Conservation (phyloP, 805 yeast species). For the Cyberlindnera suaveolens region DNA sequence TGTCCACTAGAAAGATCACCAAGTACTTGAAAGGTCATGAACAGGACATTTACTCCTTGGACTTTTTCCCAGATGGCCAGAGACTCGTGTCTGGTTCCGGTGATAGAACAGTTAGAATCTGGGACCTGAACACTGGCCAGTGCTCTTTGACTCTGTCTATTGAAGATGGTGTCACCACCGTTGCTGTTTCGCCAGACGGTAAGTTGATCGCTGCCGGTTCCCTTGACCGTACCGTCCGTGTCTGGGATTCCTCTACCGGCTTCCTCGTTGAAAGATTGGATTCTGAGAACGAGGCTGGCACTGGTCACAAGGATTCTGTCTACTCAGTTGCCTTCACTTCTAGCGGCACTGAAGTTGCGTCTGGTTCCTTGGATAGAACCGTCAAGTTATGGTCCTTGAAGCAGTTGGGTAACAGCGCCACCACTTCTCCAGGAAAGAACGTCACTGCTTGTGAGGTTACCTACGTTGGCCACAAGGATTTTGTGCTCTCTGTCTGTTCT, state of each 20-base stretch:
- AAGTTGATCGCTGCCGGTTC: slow-evolving; percentile 93
- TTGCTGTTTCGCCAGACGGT: slow-evolving; percentile 95
- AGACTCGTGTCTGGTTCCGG: slow-evolving; percentile 94
- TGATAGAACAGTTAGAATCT: slow-evolving; percentile 90
- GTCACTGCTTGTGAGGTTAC: slow-evolving; percentile 77
- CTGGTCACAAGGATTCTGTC: slow-evolving; percentile 94
- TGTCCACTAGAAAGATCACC: slow-evolving; percentile 76
- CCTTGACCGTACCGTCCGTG: slow-evolving; percentile 89
- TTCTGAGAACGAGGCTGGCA: slow-evolving; percentile 79
- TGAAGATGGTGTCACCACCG: slow-evolving; percentile 98
- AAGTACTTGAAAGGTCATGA: slow-evolving; percentile 90
- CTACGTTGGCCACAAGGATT: slow-evolving; percentile 93
- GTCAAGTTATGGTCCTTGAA: slow-evolving; percentile 93
- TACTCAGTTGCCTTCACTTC: slow-evolving; percentile 92
- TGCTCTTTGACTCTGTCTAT: slow-evolving; percentile 83
- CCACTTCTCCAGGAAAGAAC: slow-evolving; percentile 31
- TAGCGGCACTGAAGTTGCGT: slow-evolving; percentile 84
- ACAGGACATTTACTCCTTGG: slow-evolving; percentile 94
- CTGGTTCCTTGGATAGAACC: slow-evolving; percentile 93
- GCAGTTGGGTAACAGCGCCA: slow-evolving; percentile 40
- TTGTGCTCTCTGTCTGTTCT: slow-evolving; percentile 88
- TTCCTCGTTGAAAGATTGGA: slow-evolving; percentile 88
- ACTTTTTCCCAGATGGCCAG: slow-evolving; percentile 90
- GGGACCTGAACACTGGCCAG: slow-evolving; percentile 90
- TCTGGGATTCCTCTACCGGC: slow-evolving; percentile 94